Evolutionary conservation across 2,329 filamentous ascomycete genomes (phyloP).

Genomic region (Fusarium begoniae): DNA sequence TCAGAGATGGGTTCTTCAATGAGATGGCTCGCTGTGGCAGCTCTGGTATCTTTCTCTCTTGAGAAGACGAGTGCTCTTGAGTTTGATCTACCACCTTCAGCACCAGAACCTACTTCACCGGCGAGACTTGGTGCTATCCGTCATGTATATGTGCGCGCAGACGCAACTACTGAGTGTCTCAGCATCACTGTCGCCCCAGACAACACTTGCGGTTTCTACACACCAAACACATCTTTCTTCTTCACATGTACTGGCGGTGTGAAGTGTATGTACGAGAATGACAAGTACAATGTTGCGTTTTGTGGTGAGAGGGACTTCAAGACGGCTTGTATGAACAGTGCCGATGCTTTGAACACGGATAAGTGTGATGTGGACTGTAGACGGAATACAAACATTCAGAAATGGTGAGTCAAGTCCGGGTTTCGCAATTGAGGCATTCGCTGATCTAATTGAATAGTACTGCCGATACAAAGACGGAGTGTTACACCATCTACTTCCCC

Average conservation of each 20-base stretch:
- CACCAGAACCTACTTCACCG: conserved; percentile 15
- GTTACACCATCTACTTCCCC: conserved; percentile 22
- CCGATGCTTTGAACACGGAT: not conserved
- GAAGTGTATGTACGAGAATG: conserved; percentile 24
- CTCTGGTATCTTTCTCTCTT: conserved; percentile 9
- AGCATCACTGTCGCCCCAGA: conserved; percentile 10
- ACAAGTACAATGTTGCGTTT: conserved; percentile 29
- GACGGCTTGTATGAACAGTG: conserved; percentile 13
- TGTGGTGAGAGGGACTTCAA: conserved; percentile 10
- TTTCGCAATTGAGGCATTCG: not conserved
- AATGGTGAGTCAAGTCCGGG: conserved; percentile 5
- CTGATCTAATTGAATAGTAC: conserved; percentile 15
- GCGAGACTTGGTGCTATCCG: not conserved
- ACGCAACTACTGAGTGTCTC: conserved; percentile 10
- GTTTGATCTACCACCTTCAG: conserved; percentile 15
- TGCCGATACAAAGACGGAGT: not conserved
- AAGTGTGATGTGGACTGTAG: conserved; percentile 27
- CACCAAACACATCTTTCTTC: conserved; percentile 1
- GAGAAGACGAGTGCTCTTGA: conserved; percentile 13
- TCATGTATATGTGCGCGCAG: conserved; percentile 5
- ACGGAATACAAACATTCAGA: conserved; percentile 22
- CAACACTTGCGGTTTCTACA: conserved; percentile 13
- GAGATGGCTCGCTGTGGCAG: conserved; percentile 19
- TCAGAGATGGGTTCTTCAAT: conserved; percentile 12
- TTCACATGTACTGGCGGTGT: conserved; percentile 8